Evolutionary conservation across 1,284 basidiomycete species (phyloP), one percentile per base, ranked within the genome.

Genomic region (Ceratobasidium sp.): DNA sequence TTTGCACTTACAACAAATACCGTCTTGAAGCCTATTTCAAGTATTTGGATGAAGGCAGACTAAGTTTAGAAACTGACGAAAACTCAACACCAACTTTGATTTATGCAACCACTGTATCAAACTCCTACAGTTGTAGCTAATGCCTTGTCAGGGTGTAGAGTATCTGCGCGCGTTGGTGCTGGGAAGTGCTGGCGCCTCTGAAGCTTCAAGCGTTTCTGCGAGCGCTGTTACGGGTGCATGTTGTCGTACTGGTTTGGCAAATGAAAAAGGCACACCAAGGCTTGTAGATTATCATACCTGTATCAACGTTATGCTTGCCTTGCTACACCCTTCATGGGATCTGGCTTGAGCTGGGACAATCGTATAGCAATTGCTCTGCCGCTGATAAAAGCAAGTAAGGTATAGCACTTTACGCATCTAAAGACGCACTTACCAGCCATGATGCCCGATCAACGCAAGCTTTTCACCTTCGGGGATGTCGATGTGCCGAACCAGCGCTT

Each of bases 71-170:
- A 12, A 52, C 74, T 67, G 20, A 76, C 74, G 40, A 12, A 44
- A 76, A 76, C 7, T 64, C 74, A 28, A 48, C 74, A 17, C 74
- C 74, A 0, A 33, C 50, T 44, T 76, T 66, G 42, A 67, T 76
- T 48, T 76, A 10, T 15, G 62, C 52, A 12, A 67, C 42, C 3
- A 76, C 67, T 9, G 52, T 66, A n/a, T 57, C 40, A n/a, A 76
- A 42, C 40, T 76, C 74, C 74, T 76, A 33, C 33, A 4, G 33
- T 33, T 33, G 33, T 1, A 4, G 33, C 33, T 20, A 57, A 5
- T 44, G 12, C 9, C 38, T 40, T 64, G n/a, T 20, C n/a, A 7
- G 0, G 26, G 0, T 13, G 7, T n/a, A 23, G n/a, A 6, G n/a
- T 20, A 40, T 20, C 28, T 40, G 26, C 77, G 2, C 40, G 62